These are phyloP conservation scores for Aspergillus sp. DNA, from an alignment of 2,329 filamentous ascomycete species.

Conservation along the genomic window DNA sequence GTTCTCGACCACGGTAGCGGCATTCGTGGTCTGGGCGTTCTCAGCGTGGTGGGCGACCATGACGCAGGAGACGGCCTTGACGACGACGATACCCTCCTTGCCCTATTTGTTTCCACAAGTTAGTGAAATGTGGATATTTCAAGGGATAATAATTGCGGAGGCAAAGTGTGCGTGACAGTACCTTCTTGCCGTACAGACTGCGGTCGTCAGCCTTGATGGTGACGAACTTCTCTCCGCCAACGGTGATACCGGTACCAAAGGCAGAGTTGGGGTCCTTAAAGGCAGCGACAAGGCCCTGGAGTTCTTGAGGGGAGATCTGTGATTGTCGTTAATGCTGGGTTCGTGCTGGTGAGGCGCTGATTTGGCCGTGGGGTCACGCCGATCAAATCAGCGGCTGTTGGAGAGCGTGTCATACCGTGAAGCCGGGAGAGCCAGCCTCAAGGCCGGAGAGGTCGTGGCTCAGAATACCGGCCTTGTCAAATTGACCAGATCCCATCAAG, in stretches of 20 bases:
- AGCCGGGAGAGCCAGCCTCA: slow-evolving; percentile 72
- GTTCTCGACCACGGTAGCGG: slow-evolving; percentile 75
- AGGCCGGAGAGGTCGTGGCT: slow-evolving; percentile 76
- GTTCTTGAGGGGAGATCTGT: slow-evolving; percentile 57
- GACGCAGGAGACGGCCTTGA: slow-evolving; percentile 86
- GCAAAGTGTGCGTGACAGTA: slow-evolving; percentile 45
- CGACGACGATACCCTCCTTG: slow-evolving; percentile 76
- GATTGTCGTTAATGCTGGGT: slow-evolving; percentile 10
- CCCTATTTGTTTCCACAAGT: slow-evolving; percentile 54
- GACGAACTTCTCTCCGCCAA: slow-evolving; percentile 78
- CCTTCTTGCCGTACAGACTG: slow-evolving; percentile 84
- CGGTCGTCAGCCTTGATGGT: slow-evolving; percentile 73
- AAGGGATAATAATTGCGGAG: not conserved
- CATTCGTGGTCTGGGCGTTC: slow-evolving; percentile 69
- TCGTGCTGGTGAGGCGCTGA: not conserved
- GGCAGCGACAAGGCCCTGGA: slow-evolving; percentile 55
- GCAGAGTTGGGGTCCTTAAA: slow-evolving; percentile 53
- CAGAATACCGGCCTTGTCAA: slow-evolving; percentile 85
- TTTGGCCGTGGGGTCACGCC: not conserved
- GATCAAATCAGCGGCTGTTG: slow-evolving; percentile 3
- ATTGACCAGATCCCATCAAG: slow-evolving; percentile 74
- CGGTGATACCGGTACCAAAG: slow-evolving; percentile 68
- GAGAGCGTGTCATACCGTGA: slow-evolving; percentile 63
- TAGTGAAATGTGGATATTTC: slow-evolving; percentile 7
- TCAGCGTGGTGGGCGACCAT: slow-evolving; percentile 86